phyloP scores from a whole-genome alignment of 2,329 filamentous ascomycete genomes.

The Diplocarpon mali region DNA sequence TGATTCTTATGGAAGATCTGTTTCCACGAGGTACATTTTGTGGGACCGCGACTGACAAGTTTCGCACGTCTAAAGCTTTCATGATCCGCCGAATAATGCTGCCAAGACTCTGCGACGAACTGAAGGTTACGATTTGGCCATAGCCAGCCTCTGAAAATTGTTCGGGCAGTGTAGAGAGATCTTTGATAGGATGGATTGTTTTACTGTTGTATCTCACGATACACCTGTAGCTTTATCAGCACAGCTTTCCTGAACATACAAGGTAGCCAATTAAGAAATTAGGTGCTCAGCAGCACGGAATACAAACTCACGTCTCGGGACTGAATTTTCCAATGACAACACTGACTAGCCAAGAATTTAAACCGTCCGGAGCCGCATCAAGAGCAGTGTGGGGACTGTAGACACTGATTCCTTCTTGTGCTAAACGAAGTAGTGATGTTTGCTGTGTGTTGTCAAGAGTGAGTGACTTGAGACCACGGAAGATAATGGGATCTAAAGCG shows the following conservation, averaged over 20 bases:
- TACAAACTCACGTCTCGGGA: too few relatives aligned
- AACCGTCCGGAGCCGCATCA: conserved; percentile 71
- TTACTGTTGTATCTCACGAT: conserved; percentile 4
- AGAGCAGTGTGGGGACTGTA: conserved; percentile 95
- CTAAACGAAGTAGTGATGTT: conserved; percentile 68
- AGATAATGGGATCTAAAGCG: conserved; percentile 80
- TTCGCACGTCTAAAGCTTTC: conserved; percentile 10
- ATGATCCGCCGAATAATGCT: conserved; percentile 20
- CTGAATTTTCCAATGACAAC: conserved; percentile 45
- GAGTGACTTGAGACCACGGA: conserved; percentile 80
- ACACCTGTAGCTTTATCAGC: too few relatives aligned
- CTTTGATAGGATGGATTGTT: conserved; percentile 22
- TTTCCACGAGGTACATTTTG: conserved; percentile 15
- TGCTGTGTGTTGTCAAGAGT: conserved; percentile 81
- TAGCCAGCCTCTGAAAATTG: conserved; percentile 26
- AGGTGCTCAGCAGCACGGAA: conserved; percentile 2
- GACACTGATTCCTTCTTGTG: conserved; percentile 80
- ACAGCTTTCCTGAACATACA: too few relatives aligned
- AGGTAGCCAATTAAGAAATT: neutral
- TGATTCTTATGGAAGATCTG: conserved; percentile 34
- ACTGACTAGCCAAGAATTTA: conserved; percentile 91
- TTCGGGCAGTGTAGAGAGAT: conserved; percentile 12
- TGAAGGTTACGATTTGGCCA: conserved; percentile 25
- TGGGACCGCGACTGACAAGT: conserved; percentile 24
- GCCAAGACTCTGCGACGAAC: conserved; percentile 17